Conservation (phyloP, 2,329 filamentous ascomycete genomes). For the Pseudopyricularia javanii region DNA sequence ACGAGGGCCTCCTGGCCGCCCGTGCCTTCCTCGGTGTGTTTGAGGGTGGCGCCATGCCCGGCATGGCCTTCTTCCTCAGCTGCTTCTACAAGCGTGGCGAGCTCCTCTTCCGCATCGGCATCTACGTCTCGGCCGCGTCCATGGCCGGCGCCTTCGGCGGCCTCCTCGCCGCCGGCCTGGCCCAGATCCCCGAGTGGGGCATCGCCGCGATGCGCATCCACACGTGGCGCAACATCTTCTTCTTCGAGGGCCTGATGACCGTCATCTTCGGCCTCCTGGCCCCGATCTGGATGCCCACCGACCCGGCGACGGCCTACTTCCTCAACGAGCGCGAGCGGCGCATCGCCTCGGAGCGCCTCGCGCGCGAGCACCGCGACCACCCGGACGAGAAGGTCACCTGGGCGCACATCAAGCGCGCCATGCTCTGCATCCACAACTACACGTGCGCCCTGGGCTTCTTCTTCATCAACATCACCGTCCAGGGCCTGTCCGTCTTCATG, state of each 20-base stretch:
- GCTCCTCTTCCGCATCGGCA: conserved; percentile 40
- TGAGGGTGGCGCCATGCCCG: conserved; percentile 46
- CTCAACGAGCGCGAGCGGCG: conserved; percentile 38
- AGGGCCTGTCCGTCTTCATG: conserved; percentile 36
- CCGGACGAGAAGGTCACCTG: conserved; percentile 32
- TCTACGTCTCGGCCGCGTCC: conserved; percentile 41
- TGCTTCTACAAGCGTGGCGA: conserved; percentile 45
- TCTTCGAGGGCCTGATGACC: conserved; percentile 48
- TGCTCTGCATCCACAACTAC: conserved; percentile 46
- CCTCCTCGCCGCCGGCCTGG: conserved; percentile 38
- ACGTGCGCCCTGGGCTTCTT: conserved; percentile 47
- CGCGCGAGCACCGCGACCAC: conserved; percentile 31
- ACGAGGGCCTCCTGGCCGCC: conserved; percentile 30
- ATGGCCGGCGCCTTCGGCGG: conserved; percentile 47
- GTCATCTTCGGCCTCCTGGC: conserved; percentile 31
- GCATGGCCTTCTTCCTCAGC: conserved; percentile 42
- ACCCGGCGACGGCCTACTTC: conserved; percentile 33
- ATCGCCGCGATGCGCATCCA: conserved; percentile 25
- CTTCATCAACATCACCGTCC: conserved; percentile 47
- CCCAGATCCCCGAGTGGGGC: conserved; percentile 39
- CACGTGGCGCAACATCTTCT: conserved; percentile 49
- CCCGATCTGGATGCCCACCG: conserved; percentile 38
- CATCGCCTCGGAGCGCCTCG: conserved; percentile 41
- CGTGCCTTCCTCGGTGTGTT: conserved; percentile 55
- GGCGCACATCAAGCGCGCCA: conserved; percentile 35